Evolutionary conservation across 768 basidiomycete species (phyloP), one percentile per base, ranked within the genome.

Genomic region (Lentinula sp.): DNA sequence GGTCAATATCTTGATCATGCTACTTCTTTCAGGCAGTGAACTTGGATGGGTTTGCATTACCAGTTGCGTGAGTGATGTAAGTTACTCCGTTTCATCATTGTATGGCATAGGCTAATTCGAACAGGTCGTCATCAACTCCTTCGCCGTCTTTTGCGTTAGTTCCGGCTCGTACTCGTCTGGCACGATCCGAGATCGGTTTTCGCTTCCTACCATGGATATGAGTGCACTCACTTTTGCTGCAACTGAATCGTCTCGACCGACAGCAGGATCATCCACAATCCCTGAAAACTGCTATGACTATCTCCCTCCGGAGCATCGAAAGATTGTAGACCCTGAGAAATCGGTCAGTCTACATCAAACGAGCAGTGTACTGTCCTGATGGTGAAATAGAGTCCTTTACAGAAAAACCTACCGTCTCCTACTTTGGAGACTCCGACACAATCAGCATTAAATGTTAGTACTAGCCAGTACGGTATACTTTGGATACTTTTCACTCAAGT

Each of bases 131-230:
- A 35, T 46, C 32, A 59, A 59, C 37, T 37, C 57, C 2, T 40
- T 60, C 39, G 49, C 59, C 10, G 23, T 60, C 7, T 60, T 60
- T 39, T 51, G 49, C 49, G 50, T 60, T 9, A 60, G 59, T 13
- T 51, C 59, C 10, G 23, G 40, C 28, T 31, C 59, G 16, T 32
- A 50, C 21, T 40, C 59, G 10, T 60, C 48, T 9, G 9, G 43
- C 10, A n/a, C 32, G 5, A 18, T 60, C 35, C 32, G 40, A 16
- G 59, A 60, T 23, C 59, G 59, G 3, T 60, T 35, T 37, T 60
- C 59, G 15, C 35, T 60, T 10, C 59, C 59, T 35, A 52, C 48
- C 13, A 51, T 60, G 59, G 59, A 60, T 34, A 60, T 60, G 59
- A 60, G 32, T 21, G 50, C 59, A 8, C 50, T 60, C 21, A 60